Conservation (phyloP, 139 green algal species). For the Yamagishiella unicocca region DNA sequence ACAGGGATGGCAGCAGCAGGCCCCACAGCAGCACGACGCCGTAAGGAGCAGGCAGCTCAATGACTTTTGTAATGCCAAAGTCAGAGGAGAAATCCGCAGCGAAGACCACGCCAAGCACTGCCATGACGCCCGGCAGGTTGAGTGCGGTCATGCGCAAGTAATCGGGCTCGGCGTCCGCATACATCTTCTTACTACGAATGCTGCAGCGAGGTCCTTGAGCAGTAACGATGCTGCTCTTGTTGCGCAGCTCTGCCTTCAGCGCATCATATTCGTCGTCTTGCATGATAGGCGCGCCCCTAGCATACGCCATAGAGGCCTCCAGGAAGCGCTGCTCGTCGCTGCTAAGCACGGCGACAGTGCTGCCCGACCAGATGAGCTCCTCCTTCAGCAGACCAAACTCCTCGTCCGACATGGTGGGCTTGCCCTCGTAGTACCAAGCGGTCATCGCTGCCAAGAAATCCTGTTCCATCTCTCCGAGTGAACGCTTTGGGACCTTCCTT, state of each 20-base stretch:
- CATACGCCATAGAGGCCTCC: conserved; percentile 81
- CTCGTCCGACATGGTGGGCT: conserved; percentile 82
- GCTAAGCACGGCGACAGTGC: conserved; percentile 78
- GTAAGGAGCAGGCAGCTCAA: conserved; percentile 88
- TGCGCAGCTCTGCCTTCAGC: conserved; percentile 80
- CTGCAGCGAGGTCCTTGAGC: conserved; percentile 58
- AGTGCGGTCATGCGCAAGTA: conserved; percentile 88
- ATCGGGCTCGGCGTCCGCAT: conserved; percentile 77
- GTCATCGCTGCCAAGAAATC: conserved; percentile 85
- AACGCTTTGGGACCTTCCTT: conserved; percentile 62
- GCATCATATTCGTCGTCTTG: conserved; percentile 88
- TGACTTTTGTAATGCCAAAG: conserved; percentile 81
- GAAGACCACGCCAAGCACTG: conserved; percentile 85
- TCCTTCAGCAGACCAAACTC: conserved; percentile 93
- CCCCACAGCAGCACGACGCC: conserved; percentile 89
- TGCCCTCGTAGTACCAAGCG: conserved; percentile 75
- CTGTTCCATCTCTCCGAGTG: conserved; percentile 89
- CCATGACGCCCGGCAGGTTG: conserved; percentile 87
- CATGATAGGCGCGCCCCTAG: conserved; percentile 82
- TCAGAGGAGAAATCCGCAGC: conserved; percentile 87
- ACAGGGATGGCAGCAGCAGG: conserved; percentile 84
- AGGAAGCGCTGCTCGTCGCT: conserved; percentile 89
- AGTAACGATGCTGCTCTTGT: conserved; percentile 68
- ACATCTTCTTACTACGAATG: conserved; percentile 84
- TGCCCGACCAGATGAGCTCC: conserved; percentile 89